Evolutionary conservation across 2,329 filamentous ascomycete species (phyloP).

Genomic region (Aureobasidium pullulans): DNA sequence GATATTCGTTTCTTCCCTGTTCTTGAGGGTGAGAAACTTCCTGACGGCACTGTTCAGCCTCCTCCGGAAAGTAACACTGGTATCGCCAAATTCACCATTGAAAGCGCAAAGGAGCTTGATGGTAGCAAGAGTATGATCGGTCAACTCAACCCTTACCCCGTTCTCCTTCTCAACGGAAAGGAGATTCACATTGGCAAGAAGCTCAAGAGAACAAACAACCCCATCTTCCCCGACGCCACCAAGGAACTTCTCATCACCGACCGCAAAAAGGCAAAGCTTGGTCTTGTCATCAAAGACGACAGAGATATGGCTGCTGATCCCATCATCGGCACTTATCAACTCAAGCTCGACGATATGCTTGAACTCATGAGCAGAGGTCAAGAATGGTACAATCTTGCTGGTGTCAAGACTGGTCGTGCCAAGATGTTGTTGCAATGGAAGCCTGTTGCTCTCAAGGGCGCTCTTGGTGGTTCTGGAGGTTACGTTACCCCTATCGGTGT

Average conservation of each 20-base stretch:
- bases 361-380: slow-evolving; percentile 86
- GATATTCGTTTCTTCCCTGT: slow-evolving; percentile 96
- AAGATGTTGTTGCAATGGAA: slow-evolving; percentile 95
- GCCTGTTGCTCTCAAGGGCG: slow-evolving; percentile 77
- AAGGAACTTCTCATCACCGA: slow-evolving; percentile 96
- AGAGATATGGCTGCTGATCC: slow-evolving; percentile 78
- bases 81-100: slow-evolving; percentile 86
- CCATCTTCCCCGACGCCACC: slow-evolving; percentile 86
- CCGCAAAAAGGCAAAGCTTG: slow-evolving; percentile 80
- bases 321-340: slow-evolving; percentile 83
- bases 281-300: slow-evolving; percentile 91
- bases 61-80: slow-evolving; percentile 86
- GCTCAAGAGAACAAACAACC: slow-evolving; percentile 94
- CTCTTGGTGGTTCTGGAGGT: slow-evolving; percentile 69
- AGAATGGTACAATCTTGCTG: slow-evolving; percentile 89
- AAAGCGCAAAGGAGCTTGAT: slow-evolving; percentile 94
- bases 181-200: slow-evolving; percentile 84
- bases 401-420: slow-evolving; percentile 71
- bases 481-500: slow-evolving; percentile 93
- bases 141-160: slow-evolving; percentile 82
- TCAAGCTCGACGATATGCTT: slow-evolving; percentile 89
- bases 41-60: slow-evolving; percentile 71
- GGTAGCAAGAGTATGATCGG: slow-evolving; percentile 87
- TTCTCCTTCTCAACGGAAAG: slow-evolving; percentile 83
- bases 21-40: slow-evolving; percentile 61